Percentiles rank a stretch among this genome's conserved stretches.
Conservation (phyloP, 1,284 basidiomycete genomes). For the Earliella scabrosa region DNA sequence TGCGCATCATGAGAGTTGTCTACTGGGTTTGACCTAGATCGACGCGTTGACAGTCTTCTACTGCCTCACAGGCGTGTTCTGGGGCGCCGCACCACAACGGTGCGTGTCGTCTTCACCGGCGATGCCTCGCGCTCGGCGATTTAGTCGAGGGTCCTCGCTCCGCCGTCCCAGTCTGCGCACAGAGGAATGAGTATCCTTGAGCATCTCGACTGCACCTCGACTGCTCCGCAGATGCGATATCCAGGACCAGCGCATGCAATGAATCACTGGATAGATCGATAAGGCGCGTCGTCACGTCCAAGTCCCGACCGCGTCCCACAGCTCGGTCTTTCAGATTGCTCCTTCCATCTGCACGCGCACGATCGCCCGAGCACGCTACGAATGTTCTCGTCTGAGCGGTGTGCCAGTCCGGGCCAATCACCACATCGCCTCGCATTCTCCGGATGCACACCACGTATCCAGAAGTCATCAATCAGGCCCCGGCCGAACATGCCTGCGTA, state of each 20-base stretch:
- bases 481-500: not conserved
- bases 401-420: not conserved
- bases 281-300: conserved; percentile 15
- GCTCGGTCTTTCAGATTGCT: not conserved
- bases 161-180: too few relatives aligned
- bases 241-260: not conserved
- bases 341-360: conserved; percentile 9
- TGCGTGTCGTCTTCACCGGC: too few relatives aligned
- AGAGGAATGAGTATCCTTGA: too few relatives aligned
- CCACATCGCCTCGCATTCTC: not conserved
- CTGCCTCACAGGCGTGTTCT: not conserved
- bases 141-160: too few relatives aligned
- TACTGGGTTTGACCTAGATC: conserved; percentile 18
- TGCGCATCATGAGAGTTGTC: conserved; percentile 1
- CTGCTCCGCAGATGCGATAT: not conserved
- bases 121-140: too few relatives aligned
- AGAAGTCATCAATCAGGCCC: not conserved
- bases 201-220: not conserved
- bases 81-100: too few relatives aligned
- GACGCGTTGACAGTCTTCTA: conserved; percentile 6
- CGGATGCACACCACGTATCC: not conserved
- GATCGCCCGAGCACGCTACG: conserved; percentile 5
- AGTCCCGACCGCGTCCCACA: conserved; percentile 2
- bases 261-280: conserved; percentile 12
- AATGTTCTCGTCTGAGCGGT: not conserved